phyloP scores from a whole-genome alignment of 2,329 filamentous ascomycete species.

The Venturia aucupariae region DNA sequence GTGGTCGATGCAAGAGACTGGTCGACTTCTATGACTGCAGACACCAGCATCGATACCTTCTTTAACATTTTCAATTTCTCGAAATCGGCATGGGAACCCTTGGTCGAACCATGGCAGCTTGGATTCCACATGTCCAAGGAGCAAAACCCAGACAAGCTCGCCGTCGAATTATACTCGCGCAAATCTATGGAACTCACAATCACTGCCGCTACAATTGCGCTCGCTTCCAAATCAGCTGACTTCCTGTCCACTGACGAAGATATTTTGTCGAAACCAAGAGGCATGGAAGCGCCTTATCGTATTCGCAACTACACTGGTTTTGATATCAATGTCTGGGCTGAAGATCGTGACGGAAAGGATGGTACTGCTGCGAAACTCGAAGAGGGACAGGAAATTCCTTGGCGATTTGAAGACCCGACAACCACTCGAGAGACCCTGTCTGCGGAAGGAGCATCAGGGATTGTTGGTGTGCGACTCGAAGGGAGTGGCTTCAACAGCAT shows the following conservation, averaged over 20 bases:
- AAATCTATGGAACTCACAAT: conserved; percentile 87
- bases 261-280: conserved; percentile 84
- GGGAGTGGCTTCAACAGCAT: conserved; percentile 90
- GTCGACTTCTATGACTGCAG: conserved; percentile 78
- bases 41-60: conserved; percentile 86
- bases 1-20: conserved; percentile 79
- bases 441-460: conserved; percentile 68
- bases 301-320: conserved; percentile 96
- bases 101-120: conserved; percentile 95
- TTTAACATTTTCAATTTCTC: conserved; percentile 98
- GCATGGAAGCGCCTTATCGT: conserved; percentile 82
- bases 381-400: conserved; percentile 86
- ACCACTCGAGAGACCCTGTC: conserved; percentile 91
- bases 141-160: conserved; percentile 62
- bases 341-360: conserved; percentile 59
- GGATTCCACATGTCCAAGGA: conserved; percentile 81
- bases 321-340: conserved; percentile 73
- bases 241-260: conserved; percentile 86
- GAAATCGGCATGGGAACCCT: conserved; percentile 94
- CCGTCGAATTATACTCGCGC: conserved; percentile 77
- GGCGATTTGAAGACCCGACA: conserved; percentile 95
- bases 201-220: conserved; percentile 85
- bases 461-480: conserved; percentile 76
- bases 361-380: conserved; percentile 67
- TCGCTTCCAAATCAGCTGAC: conserved; percentile 85